Conservation (phyloP, 2,329 filamentous ascomycete species). For the Xenoacremonium recifei region DNA sequence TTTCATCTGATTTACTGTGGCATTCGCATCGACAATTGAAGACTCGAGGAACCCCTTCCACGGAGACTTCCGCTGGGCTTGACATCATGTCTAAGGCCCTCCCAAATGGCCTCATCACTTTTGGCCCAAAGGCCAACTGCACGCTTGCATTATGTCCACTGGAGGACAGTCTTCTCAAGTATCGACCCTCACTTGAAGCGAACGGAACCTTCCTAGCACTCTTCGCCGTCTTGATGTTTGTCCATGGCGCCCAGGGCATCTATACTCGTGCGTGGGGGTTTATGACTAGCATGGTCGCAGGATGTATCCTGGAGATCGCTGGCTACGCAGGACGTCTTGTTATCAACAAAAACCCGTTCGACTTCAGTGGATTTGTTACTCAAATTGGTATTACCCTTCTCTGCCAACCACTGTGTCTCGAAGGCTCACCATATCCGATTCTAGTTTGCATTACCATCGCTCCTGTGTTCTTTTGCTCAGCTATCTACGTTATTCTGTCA, state of each 20-base stretch:
- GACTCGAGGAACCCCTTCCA: no score
- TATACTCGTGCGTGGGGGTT: conserved; percentile 36
- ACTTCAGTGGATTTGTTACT: conserved; percentile 57
- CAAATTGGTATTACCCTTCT: conserved; percentile 50
- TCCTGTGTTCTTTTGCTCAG: conserved; percentile 28
- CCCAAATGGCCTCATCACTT: conserved; percentile 21
- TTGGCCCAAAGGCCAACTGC: conserved; percentile 31
- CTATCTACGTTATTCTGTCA: conserved; percentile 27
- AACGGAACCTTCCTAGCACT: conserved; percentile 18
- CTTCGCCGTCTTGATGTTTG: conserved; percentile 16
- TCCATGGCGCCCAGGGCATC: conserved; percentile 19
- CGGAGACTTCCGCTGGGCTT: no score
- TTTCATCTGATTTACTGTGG: no score
- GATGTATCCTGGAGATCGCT: conserved; percentile 55
- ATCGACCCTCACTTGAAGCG: conserved; percentile 19
- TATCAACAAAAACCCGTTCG: conserved; percentile 55
- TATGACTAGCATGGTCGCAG: conserved; percentile 48
- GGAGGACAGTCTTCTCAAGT: conserved; percentile 22
- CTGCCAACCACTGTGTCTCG: not conserved
- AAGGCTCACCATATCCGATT: not conserved
- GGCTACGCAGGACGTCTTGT: conserved; percentile 60
- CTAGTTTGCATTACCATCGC: conserved; percentile 32
- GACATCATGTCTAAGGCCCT: no score
- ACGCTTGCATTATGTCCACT: conserved; percentile 23
- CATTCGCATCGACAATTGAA: no score